Conservation (phyloP, 495 filamentous ascomycete genomes). For the Rusavskia elegans region DNA sequence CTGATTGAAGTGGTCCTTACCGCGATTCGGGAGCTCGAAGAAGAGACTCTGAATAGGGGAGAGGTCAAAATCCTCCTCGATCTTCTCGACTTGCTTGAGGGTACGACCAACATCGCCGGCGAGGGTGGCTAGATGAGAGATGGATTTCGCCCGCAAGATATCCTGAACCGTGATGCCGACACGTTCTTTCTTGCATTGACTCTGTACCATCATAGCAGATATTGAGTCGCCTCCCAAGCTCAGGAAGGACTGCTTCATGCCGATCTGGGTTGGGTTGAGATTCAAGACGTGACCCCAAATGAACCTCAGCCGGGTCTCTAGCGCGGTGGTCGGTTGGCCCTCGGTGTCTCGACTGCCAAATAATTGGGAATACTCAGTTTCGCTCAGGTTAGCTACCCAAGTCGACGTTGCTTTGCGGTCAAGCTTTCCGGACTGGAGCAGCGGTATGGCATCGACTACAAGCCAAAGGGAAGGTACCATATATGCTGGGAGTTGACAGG, state of each 20-base stretch:
- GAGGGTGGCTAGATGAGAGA: slow-evolving; percentile 24
- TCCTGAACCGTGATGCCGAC: slow-evolving; percentile 39
- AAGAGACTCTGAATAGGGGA: slow-evolving; percentile 60
- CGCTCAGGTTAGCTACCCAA: slow-evolving; percentile 22
- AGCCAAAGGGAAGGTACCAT: slow-evolving; percentile 42
- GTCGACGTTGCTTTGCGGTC: slow-evolving; percentile 27
- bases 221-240: slow-evolving; percentile 54
- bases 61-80: slow-evolving; percentile 40
- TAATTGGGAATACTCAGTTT: slow-evolving; percentile 12
- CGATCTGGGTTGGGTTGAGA: slow-evolving; percentile 27
- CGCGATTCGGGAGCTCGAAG: slow-evolving; percentile 38
- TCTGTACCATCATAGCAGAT: slow-evolving; percentile 49
- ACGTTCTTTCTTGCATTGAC: slow-evolving; percentile 31
- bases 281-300: slow-evolving; percentile 41
- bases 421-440: slow-evolving; percentile 35
- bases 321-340: slow-evolving; percentile 16
- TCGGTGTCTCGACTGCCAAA: not conserved
- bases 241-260: slow-evolving; percentile 43
- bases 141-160: slow-evolving; percentile 30
- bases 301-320: slow-evolving; percentile 21
- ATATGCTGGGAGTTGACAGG: slow-evolving; percentile 27
- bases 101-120: slow-evolving; percentile 18
- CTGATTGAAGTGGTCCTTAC: slow-evolving; percentile 57
- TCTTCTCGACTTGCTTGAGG: slow-evolving; percentile 22
- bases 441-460: slow-evolving; percentile 31